Base-by-base conservation (phyloP, 1,284 basidiomycete genomes). In the Thecaphora frezii region DNA sequence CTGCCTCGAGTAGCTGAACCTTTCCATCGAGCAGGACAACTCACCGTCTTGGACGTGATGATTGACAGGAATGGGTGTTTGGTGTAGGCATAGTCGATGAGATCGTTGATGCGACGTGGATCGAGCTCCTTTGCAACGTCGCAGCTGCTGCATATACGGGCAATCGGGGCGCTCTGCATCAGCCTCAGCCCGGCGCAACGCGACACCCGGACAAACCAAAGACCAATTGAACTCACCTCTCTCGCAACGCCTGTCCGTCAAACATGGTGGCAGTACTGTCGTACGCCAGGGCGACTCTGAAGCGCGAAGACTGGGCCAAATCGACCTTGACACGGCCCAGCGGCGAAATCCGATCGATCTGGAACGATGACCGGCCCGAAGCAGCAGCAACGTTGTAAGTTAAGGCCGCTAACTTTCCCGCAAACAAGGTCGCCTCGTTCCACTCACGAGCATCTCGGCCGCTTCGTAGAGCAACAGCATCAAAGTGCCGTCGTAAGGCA, bases 1-100 rank as follows among this genome's bases (percentile, higher is more conserved):
- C n/a, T n/a, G n/a, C n/a, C n/a, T n/a, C n/a, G n/a, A n/a, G n/a
- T n/a, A n/a, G n/a, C n/a, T n/a, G n/a, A n/a, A n/a, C n/a, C n/a
- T n/a, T n/a, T n/a, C n/a, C n/a, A n/a, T n/a, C n/a, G n/a, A n/a
- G n/a, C n/a, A n/a, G n/a, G n/a, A n/a, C n/a, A n/a, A 51, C 60
- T 23, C 44, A 63, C 55, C 0, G 64, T 58, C 23, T 48, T 50
- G 3, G 52, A 66, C 2, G 58, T 30, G 42, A 66, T 62, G 22
- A 54, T 18, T 1, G 50, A 21, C 13, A 67, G 49, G 43, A 63
- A 67, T 2, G 65, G 56, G 25, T 67, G 65, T n/a, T 38, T 37
- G 9, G n/a, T 14, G 37, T 40, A 67, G 5, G 57, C 65, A 3
- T 55, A 40, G 1, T 63, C 53, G 36, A 49, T 37, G 7, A 59